Evolutionary conservation across 768 basidiomycete genomes (phyloP).

Genomic region (Psilocybe cubensis): DNA sequence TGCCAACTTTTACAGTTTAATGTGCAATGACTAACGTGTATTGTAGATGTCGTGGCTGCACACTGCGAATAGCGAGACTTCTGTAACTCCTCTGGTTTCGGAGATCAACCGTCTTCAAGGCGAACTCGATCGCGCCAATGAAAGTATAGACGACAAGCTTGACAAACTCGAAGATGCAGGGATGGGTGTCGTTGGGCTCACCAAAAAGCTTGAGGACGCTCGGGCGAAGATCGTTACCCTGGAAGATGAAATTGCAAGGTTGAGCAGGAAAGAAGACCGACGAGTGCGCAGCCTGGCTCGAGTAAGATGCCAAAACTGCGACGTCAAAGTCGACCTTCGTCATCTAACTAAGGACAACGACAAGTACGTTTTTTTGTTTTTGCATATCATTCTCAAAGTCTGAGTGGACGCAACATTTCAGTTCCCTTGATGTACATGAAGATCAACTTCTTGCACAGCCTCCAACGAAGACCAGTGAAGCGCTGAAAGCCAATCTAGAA

Average conservation of each 20-base stretch:
- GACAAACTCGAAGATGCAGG: constrained; percentile 86
- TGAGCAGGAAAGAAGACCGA: constrained; percentile 73
- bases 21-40: background rate
- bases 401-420: constrained; percentile 28
- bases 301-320: constrained; percentile 72
- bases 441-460: constrained; percentile 56
- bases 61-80: constrained; percentile 57
- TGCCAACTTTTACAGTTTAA: constrained; percentile 26
- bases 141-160: constrained; percentile 86
- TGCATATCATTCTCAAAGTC: background rate
- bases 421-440: constrained; percentile 55
- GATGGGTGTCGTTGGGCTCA: constrained; percentile 70
- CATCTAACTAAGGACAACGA: constrained; percentile 54
- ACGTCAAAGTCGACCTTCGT: constrained; percentile 59
- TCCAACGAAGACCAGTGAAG: constrained; percentile 69
- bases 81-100: constrained; percentile 62
- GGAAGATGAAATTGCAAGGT: constrained; percentile 70
- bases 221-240: constrained; percentile 55
- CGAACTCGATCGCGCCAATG: constrained; percentile 80
- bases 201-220: constrained; percentile 74
- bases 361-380: constrained; percentile 47
- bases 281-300: constrained; percentile 60
- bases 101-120: constrained; percentile 76
- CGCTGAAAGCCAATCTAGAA: constrained; percentile 59
- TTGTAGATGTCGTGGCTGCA: constrained; percentile 78